phyloP scores from a whole-genome alignment of 305 asterid species.

The Fraxinus angustifolia region DNA sequence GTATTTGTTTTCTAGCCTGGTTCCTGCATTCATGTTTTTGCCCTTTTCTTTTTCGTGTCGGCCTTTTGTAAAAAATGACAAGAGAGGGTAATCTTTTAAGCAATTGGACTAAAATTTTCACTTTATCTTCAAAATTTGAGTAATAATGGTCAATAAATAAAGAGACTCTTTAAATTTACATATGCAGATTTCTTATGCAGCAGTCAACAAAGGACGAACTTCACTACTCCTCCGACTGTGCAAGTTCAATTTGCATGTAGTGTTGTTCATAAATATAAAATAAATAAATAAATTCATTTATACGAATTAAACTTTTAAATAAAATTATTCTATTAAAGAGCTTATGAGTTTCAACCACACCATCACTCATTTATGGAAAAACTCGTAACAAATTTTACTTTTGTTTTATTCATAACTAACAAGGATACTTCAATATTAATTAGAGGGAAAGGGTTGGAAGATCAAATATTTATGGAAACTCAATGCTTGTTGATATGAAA shows the following conservation, averaged over 20 bases:
- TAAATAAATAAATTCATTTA: too few species aligned
- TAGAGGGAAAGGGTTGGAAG: too few species aligned
- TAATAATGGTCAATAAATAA: neutral
- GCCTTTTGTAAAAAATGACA: constrained; percentile 6
- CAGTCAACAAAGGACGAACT: neutral
- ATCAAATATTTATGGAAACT: neutral
- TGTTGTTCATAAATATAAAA: too few species aligned
- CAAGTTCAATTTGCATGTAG: too few species aligned
- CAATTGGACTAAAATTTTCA: neutral
- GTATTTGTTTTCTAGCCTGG: constrained; percentile 20
- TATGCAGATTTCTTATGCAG: neutral
- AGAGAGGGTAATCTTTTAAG: neutral
- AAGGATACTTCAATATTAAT: too few species aligned
- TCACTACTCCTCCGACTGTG: neutral
- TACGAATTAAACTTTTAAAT: too few species aligned
- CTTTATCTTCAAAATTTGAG: neutral
- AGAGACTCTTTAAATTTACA: neutral
- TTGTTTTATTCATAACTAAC: too few species aligned
- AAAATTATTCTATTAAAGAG: neutral
- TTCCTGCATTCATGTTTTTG: constrained; percentile 20
- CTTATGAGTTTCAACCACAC: neutral
- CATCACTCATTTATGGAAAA: too few species aligned
- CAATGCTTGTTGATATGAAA: neutral
- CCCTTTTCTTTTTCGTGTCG: neutral
- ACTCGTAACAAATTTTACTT: too few species aligned